A percentile compares a stretch with the other conserved stretches of the same genome.
phyloP scores from a whole-genome alignment of 1,284 basidiomycete genomes.

The Ceratobasidium sp. region DNA sequence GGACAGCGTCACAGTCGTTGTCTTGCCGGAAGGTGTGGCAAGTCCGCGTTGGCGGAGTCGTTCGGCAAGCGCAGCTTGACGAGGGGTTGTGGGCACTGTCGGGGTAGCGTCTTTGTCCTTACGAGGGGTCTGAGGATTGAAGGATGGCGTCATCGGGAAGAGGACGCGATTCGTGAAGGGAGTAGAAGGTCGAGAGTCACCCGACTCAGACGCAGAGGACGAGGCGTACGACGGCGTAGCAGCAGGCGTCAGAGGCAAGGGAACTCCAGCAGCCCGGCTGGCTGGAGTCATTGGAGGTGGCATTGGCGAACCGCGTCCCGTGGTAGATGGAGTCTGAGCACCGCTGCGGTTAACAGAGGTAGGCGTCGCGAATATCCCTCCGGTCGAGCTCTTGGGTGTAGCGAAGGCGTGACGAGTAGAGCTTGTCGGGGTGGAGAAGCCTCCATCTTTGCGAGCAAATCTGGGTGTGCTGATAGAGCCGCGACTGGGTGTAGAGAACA shows the following conservation, averaged over 20 bases:
- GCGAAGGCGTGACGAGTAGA: conserved; percentile 22
- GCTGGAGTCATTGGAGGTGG: conserved; percentile 33
- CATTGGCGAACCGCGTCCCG: background rate
- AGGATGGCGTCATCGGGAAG: background rate
- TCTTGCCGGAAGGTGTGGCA: conserved; percentile 60
- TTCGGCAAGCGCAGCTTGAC: conserved; percentile 79
- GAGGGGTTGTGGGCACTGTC: conserved; percentile 57
- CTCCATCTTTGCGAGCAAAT: conserved; percentile 5
- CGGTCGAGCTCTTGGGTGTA: conserved; percentile 19
- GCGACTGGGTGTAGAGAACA: conserved; percentile 43
- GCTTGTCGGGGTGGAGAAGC: conserved; percentile 36
- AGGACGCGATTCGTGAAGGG: conserved; percentile 59
- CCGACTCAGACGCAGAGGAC: conserved; percentile 56
- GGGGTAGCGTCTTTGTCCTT: conserved; percentile 34
- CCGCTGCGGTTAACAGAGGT: conserved; percentile 22
- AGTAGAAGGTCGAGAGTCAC: conserved; percentile 62
- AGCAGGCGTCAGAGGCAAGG: conserved; percentile 38
- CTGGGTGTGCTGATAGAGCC: conserved; percentile 25
- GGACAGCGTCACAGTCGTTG: conserved; percentile 61
- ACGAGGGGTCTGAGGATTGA: conserved; percentile 26
- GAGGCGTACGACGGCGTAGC: conserved; percentile 49
- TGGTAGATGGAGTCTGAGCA: conserved; percentile 1
- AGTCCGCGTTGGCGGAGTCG: conserved; percentile 73
- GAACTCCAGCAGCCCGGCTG: conserved; percentile 20
- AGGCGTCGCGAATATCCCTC: conserved; percentile 36